phyloP scores from a whole-genome alignment of 352 stramenopile genomes.

The Phytophthora idaei region DNA sequence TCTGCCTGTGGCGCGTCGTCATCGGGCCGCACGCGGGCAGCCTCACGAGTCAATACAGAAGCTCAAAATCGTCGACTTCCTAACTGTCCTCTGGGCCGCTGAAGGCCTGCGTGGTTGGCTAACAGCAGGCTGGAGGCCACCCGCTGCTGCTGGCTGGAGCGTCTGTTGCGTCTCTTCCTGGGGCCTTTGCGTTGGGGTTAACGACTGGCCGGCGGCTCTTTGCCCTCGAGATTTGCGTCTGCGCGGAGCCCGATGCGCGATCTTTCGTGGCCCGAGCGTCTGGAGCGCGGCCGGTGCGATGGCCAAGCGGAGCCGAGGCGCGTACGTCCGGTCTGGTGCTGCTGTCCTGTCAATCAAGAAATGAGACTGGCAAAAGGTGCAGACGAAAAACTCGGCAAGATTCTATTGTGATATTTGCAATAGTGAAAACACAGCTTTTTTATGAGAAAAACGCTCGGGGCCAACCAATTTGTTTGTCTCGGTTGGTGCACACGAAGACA shows the following conservation, averaged over 20 bases:
- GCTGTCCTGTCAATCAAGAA: conserved; percentile 36
- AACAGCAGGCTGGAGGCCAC: conserved; percentile 5
- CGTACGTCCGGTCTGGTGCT: not conserved
- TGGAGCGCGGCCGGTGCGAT: conserved; percentile 1
- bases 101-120: conserved; percentile 7
- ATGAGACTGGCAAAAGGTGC: conserved; percentile 18
- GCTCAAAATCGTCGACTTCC: conserved; percentile 15
- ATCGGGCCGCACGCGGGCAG: conserved; percentile 6
- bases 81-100: not conserved
- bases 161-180: conserved; percentile 30
- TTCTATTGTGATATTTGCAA: conserved; percentile 21
- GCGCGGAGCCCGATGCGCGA: conserved; percentile 1
- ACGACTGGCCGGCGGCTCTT: conserved; percentile 29
- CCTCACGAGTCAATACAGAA: conserved; percentile 4
- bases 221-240: conserved; percentile 20
- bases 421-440: conserved; percentile 1
- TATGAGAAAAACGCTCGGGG: conserved; percentile 5
- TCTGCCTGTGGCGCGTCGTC: conserved; percentile 18
- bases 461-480: not conserved
- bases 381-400: not conserved
- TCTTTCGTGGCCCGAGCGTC: conserved; percentile 5
- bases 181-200: conserved; percentile 9
- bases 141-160: conserved; percentile 13
- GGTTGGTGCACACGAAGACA: conserved; percentile 1
- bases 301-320: not conserved